These are phyloP conservation scores for Ustilago shanxiensis DNA, from an alignment of 1,284 basidiomycete genomes.

Conservation along the genomic window DNA sequence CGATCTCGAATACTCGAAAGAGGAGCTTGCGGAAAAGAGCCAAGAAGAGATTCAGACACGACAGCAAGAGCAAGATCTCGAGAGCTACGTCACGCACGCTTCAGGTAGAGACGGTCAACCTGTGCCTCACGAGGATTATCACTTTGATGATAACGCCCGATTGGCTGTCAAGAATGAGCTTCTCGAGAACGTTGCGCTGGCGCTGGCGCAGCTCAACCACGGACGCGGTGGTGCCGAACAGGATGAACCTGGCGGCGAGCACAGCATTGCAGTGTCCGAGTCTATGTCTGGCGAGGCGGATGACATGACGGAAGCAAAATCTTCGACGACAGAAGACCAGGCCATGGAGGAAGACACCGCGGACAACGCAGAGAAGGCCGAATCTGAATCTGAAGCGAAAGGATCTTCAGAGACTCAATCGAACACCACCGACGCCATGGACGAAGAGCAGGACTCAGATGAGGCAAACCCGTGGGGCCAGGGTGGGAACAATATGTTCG, in stretches of 20 bases:
- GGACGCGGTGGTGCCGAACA: conserved; percentile 19
- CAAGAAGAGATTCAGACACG: conserved; percentile 21
- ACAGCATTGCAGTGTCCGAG: background rate
- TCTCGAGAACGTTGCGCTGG: conserved; percentile 66
- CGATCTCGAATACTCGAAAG: conserved; percentile 39
- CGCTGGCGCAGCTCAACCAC: conserved; percentile 56
- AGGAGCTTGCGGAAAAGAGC: conserved; percentile 36
- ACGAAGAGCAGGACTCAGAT: conserved; percentile 27
- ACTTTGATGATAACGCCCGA: conserved; percentile 56
- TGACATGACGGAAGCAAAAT: background rate
- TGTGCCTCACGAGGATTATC: conserved; percentile 62
- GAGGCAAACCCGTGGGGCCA: conserved; percentile 35
- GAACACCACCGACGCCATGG: conserved; percentile 21
- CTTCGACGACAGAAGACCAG: conserved; percentile 5
- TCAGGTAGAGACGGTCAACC: conserved; percentile 63
- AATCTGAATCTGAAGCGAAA: background rate
- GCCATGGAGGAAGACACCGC: conserved; percentile 41
- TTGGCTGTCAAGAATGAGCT: conserved; percentile 61
- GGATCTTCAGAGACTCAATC: conserved; percentile 5
- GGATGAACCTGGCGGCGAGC: background rate
- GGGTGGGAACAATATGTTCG: conserved; percentile 33
- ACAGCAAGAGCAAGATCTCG: conserved; percentile 35
- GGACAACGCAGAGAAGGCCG: conserved; percentile 7
- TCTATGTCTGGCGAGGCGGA: background rate
- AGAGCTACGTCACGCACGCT: conserved; percentile 58